These are phyloP conservation scores for Haplosporangium sp. DNA, from an alignment of 371 early-diverging fungal genomes.

Conservation along the genomic window DNA sequence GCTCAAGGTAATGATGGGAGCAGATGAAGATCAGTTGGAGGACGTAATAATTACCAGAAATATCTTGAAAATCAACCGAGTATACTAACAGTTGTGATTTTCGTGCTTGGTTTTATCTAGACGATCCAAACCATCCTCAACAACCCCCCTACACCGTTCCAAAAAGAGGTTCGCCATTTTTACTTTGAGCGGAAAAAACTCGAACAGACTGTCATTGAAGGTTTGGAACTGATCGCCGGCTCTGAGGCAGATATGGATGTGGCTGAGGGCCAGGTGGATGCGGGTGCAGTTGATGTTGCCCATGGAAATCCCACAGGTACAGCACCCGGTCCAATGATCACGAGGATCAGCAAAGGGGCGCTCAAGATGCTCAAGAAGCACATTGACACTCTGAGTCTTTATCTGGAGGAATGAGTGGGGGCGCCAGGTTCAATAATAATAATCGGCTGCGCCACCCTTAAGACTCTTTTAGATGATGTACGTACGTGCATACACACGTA, in stretches of 20 bases:
- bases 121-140: constrained; percentile 51
- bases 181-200: constrained; percentile 36
- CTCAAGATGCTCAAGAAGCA: constrained; percentile 55
- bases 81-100: not conserved
- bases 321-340: constrained; percentile 5
- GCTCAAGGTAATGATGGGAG: constrained; percentile 32
- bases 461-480: no score
- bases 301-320: not conserved
- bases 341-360: constrained; percentile 45
- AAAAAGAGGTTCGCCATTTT: constrained; percentile 43
- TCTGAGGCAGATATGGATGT: constrained; percentile 18
- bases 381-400: constrained; percentile 39
- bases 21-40: no score
- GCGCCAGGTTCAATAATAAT: no score
- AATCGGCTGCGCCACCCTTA: no score
- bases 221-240: constrained; percentile 46
- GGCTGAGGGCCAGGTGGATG: not conserved
- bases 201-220: constrained; percentile 52
- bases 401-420: constrained; percentile 43
- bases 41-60: no score
- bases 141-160: constrained; percentile 46
- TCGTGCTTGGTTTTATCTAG: constrained; percentile 4
- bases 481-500: not conserved
- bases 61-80: no score
- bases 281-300: not conserved